Base-by-base conservation (phyloP, 768 basidiomycete genomes). In the Suillus cothurnatus region DNA sequence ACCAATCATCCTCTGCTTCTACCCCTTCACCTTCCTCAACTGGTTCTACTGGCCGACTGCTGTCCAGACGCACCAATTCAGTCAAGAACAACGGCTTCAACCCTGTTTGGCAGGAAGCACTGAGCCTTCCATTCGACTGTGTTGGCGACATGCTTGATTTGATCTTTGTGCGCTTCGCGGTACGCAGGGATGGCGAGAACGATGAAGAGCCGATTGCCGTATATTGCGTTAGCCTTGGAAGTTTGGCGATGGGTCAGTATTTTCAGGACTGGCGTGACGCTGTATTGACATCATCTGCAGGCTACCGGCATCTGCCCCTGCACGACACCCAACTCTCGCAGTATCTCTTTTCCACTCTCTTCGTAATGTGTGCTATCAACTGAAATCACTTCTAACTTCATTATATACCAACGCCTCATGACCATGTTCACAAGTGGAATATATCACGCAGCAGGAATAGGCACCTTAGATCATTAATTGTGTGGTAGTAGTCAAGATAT, bases 41-140 rank as follows among this genome's bases (percentile, higher is more conserved):
- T 28, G 70, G 75, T 12, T 74, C 78, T 36, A 67, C 74, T 6
- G 80, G 82, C 34, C 80, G 83, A 28, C 81, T 84, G 6, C 75
- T 89, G n/a, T 81, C 82, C 5, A 75, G 75, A 62, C 82, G 84
- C 50, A 97, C 94, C 4, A 78, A 77, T 26, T 79, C 84, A 0
- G 86, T 96, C 63, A 88, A 86, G 77, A 90, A 93, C 74, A 96
- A 96, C 72, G 94, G 95, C 0, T 95, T 97, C 80, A 97, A 97
- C 75, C 97, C 97, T 0, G 62, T 86, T 2, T 98, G 95, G 93
- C 84, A 93, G 67, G 87, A 95, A 70, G 73, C 74, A 45, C 76
- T 95, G 31, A 76, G 78, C 23, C 75, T 96, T 26, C 88, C 89
- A n/a, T 95, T 95, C 71, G 86, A 88, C 59, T 88, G 89, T 69